A percentile compares a stretch with the other conserved stretches of the same genome.
These are phyloP conservation scores for Monosporascus ibericus DNA, from an alignment of 2,329 filamentous ascomycete genomes.

Conservation along the genomic window DNA sequence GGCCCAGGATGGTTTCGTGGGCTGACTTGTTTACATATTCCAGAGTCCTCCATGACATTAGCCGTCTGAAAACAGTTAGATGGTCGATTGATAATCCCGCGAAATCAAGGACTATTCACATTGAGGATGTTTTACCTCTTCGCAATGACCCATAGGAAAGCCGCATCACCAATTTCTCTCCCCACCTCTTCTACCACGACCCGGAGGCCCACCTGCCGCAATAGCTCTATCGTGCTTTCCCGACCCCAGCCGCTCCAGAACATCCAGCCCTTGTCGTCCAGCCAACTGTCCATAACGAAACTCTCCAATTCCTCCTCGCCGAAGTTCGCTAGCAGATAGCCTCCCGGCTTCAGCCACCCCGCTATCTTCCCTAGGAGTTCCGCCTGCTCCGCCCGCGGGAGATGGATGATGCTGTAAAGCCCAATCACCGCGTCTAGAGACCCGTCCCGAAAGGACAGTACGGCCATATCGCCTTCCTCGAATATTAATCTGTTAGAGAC, in stretches of 20 bases:
- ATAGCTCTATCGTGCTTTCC: slow-evolving; percentile 23
- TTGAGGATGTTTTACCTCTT: too few species aligned
- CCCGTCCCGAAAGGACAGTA: slow-evolving; percentile 22
- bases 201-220: slow-evolving; percentile 28
- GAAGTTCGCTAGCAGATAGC: slow-evolving; percentile 44
- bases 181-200: slow-evolving; percentile 25
- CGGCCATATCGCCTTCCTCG: slow-evolving; percentile 33
- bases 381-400: slow-evolving; percentile 44
- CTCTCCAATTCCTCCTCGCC: slow-evolving; percentile 21
- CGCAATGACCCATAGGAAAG: slow-evolving; percentile 36
- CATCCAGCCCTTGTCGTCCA: slow-evolving; percentile 35
- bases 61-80: too few species aligned
- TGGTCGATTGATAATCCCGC: too few species aligned
- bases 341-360: slow-evolving; percentile 45
- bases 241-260: slow-evolving; percentile 36
- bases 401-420: slow-evolving; percentile 27
- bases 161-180: slow-evolving; percentile 24
- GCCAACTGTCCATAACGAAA: slow-evolving; percentile 29
- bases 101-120: too few species aligned
- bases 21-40: too few species aligned
- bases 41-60: too few species aligned
- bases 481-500: slow-evolving; percentile 17
- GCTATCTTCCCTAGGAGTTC: slow-evolving; percentile 37
- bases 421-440: slow-evolving; percentile 43
- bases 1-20: too few species aligned